Base-by-base conservation (phyloP, 371 early-diverging fungal species). In the Vairimorpha necatrix region DNA sequence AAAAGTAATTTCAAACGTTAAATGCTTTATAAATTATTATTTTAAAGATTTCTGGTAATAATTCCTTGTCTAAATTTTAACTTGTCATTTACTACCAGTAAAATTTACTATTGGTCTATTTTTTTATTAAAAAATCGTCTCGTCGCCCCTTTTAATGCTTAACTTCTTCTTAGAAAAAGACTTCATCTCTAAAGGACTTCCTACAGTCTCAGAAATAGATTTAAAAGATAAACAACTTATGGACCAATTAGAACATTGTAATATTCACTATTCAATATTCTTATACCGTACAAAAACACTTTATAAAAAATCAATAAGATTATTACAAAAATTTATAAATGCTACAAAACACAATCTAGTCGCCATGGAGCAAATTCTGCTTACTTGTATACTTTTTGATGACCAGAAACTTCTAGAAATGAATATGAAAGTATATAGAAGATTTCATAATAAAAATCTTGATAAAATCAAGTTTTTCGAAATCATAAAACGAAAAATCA, bases 301-400 rank as follows among this genome's bases (percentile, higher is more conserved):
- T n/a, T 50, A 50, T 50, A 50, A 50, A 50, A 50, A 50, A n/a
- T 50, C 50, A 11, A 11, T 50, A 13, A 50, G 50, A 50, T n/a
- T 50, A 11, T n/a, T 50, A n/a, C 50, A 50, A 22, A 50, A 50
- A 22, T 50, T 50, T 50, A 50, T 50, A 11, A 11, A n/a, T 13
- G 22, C 4, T 6, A n/a, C 20, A 13, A 3, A n/a, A n/a, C 14
- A n/a, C 14, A n/a, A 50, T 50, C 4, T 11, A 50, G 4, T 50
- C 11, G 50, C n/a, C 4, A n/a, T 50, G 4, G 50, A 50, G 22
- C 50, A 50, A 50, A 50, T 50, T n/a, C 22, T 6, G 4, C 50
- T 50, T 50, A 50, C 50, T 50, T 50, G 50, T 50, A 50, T 50
- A 11, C 14, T n/a, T 14, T 50, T 50, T 50, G 22, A 50, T 50